Conservation (phyloP, 1,284 basidiomycete genomes). For the Butyriboletus appendiculatus region DNA sequence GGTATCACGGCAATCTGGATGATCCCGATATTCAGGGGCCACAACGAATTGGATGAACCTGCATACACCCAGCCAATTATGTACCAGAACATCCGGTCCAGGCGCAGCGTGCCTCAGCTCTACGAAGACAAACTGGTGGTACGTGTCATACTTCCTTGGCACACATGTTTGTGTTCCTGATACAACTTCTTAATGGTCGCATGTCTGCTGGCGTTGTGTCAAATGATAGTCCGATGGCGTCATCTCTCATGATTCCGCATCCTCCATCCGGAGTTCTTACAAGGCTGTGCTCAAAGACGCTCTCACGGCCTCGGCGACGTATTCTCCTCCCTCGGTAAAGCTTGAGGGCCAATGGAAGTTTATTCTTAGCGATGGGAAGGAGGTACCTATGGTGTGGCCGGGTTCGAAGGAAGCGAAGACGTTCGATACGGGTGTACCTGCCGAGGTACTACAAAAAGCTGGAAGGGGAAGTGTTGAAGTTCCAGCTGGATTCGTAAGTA, state of each 20-base stretch:
- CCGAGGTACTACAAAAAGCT: constrained; percentile 52
- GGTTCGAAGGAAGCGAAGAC: constrained; percentile 50
- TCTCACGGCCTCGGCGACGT: constrained; percentile 51
- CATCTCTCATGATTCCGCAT: constrained; percentile 51
- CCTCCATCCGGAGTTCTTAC: constrained; percentile 54
- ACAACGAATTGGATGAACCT: constrained; percentile 92
- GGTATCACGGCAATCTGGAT: neutral
- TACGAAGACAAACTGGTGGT: constrained; percentile 83
- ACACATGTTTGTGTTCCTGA: neutral
- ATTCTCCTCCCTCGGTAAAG: constrained; percentile 53
- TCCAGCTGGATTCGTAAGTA: constrained; percentile 75
- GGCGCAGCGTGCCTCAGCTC: constrained; percentile 76
- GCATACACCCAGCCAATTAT: constrained; percentile 88
- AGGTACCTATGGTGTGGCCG: constrained; percentile 68
- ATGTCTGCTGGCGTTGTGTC: neutral
- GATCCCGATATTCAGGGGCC: constrained; percentile 49
- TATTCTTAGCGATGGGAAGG: constrained; percentile 11
- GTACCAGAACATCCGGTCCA: constrained; percentile 81
- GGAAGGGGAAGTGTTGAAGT: constrained; percentile 72
- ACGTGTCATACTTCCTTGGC: constrained; percentile 26
- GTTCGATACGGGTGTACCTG: constrained; percentile 71
- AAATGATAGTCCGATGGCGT: constrained; percentile 52
- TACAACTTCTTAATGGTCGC: neutral
- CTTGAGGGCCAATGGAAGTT: constrained; percentile 64
- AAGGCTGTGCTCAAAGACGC: constrained; percentile 62